These are phyloP conservation scores for Lipomyces lipofer DNA, from an alignment of 805 yeast species.

Conservation along the genomic window DNA sequence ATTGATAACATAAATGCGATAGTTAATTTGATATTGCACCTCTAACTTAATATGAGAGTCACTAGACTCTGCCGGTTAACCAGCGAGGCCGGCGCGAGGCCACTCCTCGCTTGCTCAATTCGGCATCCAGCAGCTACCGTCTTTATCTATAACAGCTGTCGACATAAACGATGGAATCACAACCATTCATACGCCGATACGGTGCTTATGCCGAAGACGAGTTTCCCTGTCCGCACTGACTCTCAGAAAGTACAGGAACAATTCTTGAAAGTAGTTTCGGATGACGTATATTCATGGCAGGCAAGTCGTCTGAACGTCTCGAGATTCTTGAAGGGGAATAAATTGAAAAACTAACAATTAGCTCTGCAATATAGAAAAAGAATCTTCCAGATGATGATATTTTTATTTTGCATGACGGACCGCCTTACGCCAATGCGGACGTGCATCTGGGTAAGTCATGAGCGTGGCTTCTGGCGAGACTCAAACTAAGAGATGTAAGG, in stretches of 20 bases:
- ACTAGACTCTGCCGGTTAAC: too few species aligned
- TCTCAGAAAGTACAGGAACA: slow-evolving; percentile 45
- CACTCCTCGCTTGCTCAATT: too few species aligned
- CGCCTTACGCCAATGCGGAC: slow-evolving; percentile 97
- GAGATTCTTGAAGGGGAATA: background rate
- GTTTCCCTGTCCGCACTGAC: slow-evolving; percentile 63
- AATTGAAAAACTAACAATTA: slow-evolving; percentile 6
- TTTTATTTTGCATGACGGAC: slow-evolving; percentile 90
- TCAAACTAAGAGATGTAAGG: slow-evolving; percentile 39
- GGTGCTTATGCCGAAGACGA: slow-evolving; percentile 60
- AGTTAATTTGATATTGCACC: too few species aligned
- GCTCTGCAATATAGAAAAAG: slow-evolving; percentile 5
- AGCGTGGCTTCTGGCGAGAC: background rate
- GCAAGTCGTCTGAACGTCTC: slow-evolving; percentile 10
- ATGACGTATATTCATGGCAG: slow-evolving; percentile 68
- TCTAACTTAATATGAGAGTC: too few species aligned
- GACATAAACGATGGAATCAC: background rate
- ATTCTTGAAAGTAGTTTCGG: slow-evolving; percentile 55
- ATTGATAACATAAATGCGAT: too few species aligned
- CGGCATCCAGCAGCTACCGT: too few species aligned
- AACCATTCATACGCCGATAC: slow-evolving; percentile 11
- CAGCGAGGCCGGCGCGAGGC: too few species aligned
- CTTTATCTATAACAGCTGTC: too few species aligned
- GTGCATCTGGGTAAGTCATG: slow-evolving; percentile 55
- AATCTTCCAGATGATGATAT: slow-evolving; percentile 33